Evolutionary conservation across 805 yeast genomes (phyloP).

Genomic region (Yarrowia keelungensis): DNA sequence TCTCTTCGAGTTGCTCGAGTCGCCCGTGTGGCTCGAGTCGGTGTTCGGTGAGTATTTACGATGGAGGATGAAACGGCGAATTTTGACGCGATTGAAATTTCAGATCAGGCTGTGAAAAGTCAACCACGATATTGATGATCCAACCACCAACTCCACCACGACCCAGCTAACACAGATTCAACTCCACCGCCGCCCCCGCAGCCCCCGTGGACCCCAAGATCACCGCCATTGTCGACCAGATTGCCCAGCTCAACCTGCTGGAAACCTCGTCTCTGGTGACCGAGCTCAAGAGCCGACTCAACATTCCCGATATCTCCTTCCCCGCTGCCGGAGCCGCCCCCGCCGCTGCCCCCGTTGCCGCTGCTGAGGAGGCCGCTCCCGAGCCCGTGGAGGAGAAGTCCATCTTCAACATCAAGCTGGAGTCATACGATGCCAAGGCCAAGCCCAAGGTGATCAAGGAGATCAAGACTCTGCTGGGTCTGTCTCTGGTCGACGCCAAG

Average conservation of each 20-base stretch:
- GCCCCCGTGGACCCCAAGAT: conserved; percentile 83
- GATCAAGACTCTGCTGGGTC: conserved; percentile 87
- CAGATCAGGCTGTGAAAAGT: neutral
- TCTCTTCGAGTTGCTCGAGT: conserved; percentile 38
- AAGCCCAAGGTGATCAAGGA: conserved; percentile 98
- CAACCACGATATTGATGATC: too few relatives aligned
- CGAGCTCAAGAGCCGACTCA: conserved; percentile 73
- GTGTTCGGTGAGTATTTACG: conserved; percentile 33
- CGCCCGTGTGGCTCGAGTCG: conserved; percentile 37
- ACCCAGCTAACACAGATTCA: conserved; percentile 43
- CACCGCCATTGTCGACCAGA: conserved; percentile 83
- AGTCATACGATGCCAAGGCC: conserved; percentile 89
- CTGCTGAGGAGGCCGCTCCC: conserved; percentile 75
- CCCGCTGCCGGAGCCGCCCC: conserved; percentile 73
- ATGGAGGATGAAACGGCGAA: neutral
- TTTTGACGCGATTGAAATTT: neutral
- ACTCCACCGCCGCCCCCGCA: conserved; percentile 55
- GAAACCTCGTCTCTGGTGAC: conserved; percentile 89
- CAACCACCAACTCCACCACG: neutral
- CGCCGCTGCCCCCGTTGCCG: conserved; percentile 65
- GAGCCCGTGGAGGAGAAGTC: conserved; percentile 92
- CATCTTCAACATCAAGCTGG: conserved; percentile 89
- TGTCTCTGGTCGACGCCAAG: conserved; percentile 95
- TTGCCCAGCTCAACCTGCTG: conserved; percentile 85
- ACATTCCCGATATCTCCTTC: conserved; percentile 91